A percentile compares a stretch with the other conserved stretches of the same genome.
phyloP scores from a whole-genome alignment of 306 rosid genomes.

The Acmispon strigosus region DNA sequence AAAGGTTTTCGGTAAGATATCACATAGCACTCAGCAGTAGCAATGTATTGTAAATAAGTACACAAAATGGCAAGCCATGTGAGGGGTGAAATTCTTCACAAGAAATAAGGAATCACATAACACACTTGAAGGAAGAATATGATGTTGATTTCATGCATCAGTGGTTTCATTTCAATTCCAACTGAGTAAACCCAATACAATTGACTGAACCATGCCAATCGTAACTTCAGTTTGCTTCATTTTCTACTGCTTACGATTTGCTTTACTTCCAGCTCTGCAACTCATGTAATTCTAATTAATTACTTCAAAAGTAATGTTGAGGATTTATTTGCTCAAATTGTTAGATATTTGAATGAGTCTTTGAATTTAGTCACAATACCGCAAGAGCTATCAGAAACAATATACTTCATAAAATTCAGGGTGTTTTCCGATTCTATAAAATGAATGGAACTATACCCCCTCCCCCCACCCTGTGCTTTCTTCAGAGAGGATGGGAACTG shows the following conservation, averaged over 20 bases:
- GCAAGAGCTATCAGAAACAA: constrained; percentile 1
- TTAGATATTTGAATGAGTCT: not conserved
- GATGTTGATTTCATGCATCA: not conserved
- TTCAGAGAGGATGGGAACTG: no score
- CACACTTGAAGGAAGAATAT: not conserved
- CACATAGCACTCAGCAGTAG: not conserved
- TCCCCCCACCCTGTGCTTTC: no score
- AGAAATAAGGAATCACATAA: not conserved
- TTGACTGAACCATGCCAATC: not conserved
- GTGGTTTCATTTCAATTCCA: not conserved
- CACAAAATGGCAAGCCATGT: not conserved
- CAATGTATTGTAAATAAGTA: not conserved
- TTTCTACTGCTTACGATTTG: not conserved
- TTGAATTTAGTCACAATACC: not conserved
- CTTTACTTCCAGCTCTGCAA: constrained; percentile 11
- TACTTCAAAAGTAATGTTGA: not conserved
- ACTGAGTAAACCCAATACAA: not conserved
- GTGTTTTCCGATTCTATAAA: not conserved
- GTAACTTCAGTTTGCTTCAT: not conserved
- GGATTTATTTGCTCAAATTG: not conserved
- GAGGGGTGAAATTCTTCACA: not conserved
- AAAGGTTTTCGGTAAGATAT: not conserved
- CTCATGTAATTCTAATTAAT: not conserved
- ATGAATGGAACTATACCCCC: not conserved
- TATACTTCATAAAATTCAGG: not conserved